A percentile compares a stretch with the other conserved stretches of the same genome.
Evolutionary conservation across 2,329 filamentous ascomycete genomes (phyloP).

Genomic region (Microdochium paspali): DNA sequence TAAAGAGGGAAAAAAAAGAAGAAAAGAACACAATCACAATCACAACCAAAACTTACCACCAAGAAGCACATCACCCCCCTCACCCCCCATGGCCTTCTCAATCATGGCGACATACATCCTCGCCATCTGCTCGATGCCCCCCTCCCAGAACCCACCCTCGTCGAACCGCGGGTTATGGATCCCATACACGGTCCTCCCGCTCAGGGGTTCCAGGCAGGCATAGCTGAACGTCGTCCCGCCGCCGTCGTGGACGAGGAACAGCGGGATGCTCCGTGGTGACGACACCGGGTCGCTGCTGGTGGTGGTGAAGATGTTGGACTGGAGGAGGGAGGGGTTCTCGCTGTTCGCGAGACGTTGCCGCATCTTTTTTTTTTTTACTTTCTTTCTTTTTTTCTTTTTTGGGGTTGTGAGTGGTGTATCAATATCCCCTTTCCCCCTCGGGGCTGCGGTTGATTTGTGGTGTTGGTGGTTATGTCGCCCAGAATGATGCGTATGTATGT

Average conservation of each 20-base stretch:
- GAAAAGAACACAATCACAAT: no score
- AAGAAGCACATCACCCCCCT: conserved; percentile 34
- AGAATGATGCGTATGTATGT: no score
- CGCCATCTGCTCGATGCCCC: no score
- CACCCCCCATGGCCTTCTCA: conserved; percentile 22
- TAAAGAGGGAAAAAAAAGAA: not conserved
- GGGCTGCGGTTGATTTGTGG: no score
- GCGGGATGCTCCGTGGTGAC: conserved; percentile 23
- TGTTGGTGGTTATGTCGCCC: no score
- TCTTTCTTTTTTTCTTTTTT: no score
- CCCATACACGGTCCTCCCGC: conserved; percentile 39
- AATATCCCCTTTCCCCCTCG: no score
- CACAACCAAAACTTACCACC: conserved; percentile 25
- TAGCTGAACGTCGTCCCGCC: conserved; percentile 52
- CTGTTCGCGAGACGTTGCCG: not conserved
- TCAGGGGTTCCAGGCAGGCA: conserved; percentile 39
- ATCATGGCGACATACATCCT: conserved; percentile 37
- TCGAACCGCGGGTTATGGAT: conserved; percentile 45
- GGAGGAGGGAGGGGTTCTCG: not conserved
- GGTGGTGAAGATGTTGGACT: not conserved
- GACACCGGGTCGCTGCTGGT: no score
- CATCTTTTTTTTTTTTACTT: no score
- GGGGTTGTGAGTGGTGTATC: no score
- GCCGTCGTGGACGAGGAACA: conserved; percentile 51
- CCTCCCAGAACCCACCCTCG: conserved; percentile 36